phyloP scores from a whole-genome alignment of 495 filamentous ascomycete species.

The Hypoxylon lenormandii region DNA sequence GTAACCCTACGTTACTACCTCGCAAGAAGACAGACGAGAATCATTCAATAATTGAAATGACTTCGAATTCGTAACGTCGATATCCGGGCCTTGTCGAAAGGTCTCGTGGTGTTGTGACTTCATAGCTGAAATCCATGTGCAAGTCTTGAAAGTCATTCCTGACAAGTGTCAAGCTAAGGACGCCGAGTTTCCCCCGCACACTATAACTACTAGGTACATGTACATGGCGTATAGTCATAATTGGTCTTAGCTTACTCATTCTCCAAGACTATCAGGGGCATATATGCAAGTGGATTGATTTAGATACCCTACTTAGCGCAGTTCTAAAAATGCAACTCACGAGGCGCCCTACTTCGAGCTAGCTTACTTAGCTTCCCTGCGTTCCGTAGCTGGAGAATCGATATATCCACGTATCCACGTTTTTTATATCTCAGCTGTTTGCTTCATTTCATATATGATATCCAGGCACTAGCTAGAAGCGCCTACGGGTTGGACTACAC shows the following conservation, averaged over 20 bases:
- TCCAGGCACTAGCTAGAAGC: not conserved
- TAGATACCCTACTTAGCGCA: not conserved
- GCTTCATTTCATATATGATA: slow-evolving; percentile 2
- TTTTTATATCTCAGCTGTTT: slow-evolving; percentile 29
- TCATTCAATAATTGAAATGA: slow-evolving; percentile 3
- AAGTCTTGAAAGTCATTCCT: not conserved
- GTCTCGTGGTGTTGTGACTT: not conserved
- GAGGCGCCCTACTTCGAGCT: slow-evolving; percentile 14
- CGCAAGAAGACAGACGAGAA: not conserved
- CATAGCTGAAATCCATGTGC: not conserved
- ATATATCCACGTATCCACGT: no score
- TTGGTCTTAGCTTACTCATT: slow-evolving; percentile 39
- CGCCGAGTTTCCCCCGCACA: slow-evolving; percentile 41
- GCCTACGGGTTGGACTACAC: not conserved
- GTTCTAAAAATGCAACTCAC: slow-evolving; percentile 28
- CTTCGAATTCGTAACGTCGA: slow-evolving; percentile 2
- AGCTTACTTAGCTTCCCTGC: no score
- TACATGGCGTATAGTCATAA: not conserved
- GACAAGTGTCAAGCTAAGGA: slow-evolving; percentile 14
- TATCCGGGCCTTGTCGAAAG: not conserved
- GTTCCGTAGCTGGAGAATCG: slow-evolving; percentile 5
- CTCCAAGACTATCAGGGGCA: slow-evolving; percentile 25
- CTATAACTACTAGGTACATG: slow-evolving; percentile 1
- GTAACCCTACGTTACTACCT: slow-evolving; percentile 1
- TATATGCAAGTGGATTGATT: slow-evolving; percentile 23